These are phyloP conservation scores for Hyaloscypha hepaticicola DNA, from an alignment of 495 filamentous ascomycete genomes.

Conservation along the genomic window DNA sequence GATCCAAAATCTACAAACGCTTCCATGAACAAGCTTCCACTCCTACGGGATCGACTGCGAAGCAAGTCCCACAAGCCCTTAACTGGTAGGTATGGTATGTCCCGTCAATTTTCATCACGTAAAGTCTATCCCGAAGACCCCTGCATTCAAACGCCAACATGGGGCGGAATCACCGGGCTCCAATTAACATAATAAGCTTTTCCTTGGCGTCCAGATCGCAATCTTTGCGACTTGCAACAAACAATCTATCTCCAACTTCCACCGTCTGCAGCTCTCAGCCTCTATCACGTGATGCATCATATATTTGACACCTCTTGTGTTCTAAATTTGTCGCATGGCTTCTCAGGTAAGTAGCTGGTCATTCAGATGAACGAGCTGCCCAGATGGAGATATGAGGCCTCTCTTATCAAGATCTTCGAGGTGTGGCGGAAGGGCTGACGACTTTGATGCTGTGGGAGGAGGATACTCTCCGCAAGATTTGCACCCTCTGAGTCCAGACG, in stretches of 20 bases:
- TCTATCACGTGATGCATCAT: background rate
- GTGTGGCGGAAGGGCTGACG: no score
- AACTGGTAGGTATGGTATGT: no score
- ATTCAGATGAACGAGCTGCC: background rate
- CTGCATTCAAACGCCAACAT: background rate
- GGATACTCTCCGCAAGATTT: no score
- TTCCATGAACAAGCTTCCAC: background rate
- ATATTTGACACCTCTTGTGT: background rate
- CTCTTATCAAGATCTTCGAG: no score
- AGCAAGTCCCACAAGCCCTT: no score
- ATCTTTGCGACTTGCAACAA: slow-evolving; percentile 12
- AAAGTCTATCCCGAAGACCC: background rate
- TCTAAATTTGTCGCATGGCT: background rate
- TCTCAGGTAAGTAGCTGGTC: background rate
- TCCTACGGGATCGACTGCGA: no score
- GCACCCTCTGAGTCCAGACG: no score
- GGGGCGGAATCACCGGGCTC: background rate
- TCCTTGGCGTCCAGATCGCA: slow-evolving; percentile 8
- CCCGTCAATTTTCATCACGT: no score
- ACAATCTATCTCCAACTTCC: background rate
- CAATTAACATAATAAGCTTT: background rate
- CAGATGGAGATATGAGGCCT: no score
- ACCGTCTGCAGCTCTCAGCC: background rate
- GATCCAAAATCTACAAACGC: background rate
- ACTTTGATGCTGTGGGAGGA: no score